Percentiles rank a stretch among this genome's conserved stretches.
Conservation (phyloP, 140 eudicot species). For the Flaveria floridana region DNA sequence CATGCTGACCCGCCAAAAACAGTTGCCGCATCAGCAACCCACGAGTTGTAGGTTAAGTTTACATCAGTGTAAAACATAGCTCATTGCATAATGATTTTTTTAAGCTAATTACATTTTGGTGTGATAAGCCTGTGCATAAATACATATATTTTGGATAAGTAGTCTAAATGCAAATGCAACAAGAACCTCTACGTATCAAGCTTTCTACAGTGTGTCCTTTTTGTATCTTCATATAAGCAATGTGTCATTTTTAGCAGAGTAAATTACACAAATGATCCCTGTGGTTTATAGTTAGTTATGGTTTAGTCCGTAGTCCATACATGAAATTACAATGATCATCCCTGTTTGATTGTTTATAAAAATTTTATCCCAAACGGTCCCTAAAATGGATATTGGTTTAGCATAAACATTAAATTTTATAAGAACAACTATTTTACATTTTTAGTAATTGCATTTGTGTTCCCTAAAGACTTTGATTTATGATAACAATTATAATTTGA, state of each 20-base stretch:
- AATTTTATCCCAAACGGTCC: neutral
- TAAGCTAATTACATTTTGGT: too few relatives aligned
- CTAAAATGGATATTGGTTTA: neutral
- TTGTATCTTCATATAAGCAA: neutral
- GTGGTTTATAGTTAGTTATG: neutral
- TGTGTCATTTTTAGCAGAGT: neutral
- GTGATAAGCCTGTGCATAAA: neutral
- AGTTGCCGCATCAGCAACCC: neutral
- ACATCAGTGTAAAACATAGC: neutral
- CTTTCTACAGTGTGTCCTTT: neutral
- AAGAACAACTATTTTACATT: neutral
- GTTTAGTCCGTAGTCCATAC: neutral
- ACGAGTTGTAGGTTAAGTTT: neutral
- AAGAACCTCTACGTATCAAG: neutral
- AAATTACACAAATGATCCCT: neutral
- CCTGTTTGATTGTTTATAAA: neutral
- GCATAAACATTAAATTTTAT: neutral
- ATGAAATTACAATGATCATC: neutral
- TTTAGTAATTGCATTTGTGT: too few relatives aligned
- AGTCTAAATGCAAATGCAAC: neutral
- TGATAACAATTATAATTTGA: too few relatives aligned
- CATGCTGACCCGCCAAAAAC: neutral
- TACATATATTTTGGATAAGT: neutral
- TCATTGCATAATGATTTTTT: neutral
- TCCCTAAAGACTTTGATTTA: neutral